Percentiles rank a stretch among this genome's conserved stretches.
phyloP scores from a whole-genome alignment of 208 protist species.

The Crithidia acanthocephali region DNA sequence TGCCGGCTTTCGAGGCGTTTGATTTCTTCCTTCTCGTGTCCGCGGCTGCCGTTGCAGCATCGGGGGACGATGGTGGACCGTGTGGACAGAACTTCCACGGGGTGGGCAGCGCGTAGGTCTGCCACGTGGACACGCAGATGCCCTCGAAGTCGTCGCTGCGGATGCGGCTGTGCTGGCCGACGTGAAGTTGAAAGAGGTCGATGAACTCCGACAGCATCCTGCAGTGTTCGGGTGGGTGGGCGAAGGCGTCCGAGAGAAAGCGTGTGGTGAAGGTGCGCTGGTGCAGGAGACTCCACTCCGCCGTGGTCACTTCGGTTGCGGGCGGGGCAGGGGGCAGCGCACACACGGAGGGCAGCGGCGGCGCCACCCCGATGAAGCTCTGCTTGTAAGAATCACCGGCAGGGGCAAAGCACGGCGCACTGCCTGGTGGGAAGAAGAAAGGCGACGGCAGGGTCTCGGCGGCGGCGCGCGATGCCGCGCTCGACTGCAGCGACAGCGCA shows the following conservation, averaged over 20 bases:
- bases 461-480: background rate
- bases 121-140: slow-evolving; percentile 72
- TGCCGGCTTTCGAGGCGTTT: background rate
- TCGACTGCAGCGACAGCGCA: background rate
- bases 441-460: slow-evolving; percentile 39
- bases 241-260: slow-evolving; percentile 55
- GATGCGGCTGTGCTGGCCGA: slow-evolving; percentile 71
- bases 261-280: slow-evolving; percentile 50
- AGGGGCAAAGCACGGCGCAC: slow-evolving; percentile 74
- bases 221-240: slow-evolving; percentile 43
- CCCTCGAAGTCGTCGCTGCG: slow-evolving; percentile 57
- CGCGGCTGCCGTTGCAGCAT: background rate
- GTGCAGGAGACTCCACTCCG: slow-evolving; percentile 40
- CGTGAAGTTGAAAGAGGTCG: slow-evolving; percentile 77
- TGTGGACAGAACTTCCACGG: slow-evolving; percentile 60
- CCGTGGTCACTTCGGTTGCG: slow-evolving; percentile 14
- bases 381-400: slow-evolving; percentile 65
- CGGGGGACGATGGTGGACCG: slow-evolving; percentile 2
- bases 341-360: slow-evolving; percentile 32
- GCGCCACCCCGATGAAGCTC: slow-evolving; percentile 58
- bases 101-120: slow-evolving; percentile 50
- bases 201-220: slow-evolving; percentile 55
- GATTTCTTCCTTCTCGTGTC: background rate
- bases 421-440: slow-evolving; percentile 51
- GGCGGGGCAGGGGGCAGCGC: slow-evolving; percentile 1